These are phyloP conservation scores for Excoecaria cochinchinensis DNA, from an alignment of 345 rosid species.

Conservation along the genomic window DNA sequence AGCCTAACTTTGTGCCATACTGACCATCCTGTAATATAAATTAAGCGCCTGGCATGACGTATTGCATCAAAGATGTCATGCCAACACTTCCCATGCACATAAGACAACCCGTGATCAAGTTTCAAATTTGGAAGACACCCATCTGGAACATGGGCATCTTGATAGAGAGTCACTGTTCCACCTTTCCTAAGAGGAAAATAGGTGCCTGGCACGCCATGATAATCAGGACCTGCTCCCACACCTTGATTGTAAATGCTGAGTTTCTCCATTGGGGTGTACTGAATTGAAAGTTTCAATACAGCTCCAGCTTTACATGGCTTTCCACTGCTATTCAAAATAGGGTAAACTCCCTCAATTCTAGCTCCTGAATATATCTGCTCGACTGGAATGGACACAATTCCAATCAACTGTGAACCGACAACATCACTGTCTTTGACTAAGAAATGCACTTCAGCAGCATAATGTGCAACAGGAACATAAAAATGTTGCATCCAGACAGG, in stretches of 20 bases:
- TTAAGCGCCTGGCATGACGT: conserved; percentile 68
- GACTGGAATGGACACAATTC: conserved; percentile 75
- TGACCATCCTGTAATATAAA: conserved; percentile 96
- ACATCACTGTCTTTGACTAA: conserved; percentile 86
- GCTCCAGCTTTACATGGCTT: conserved; percentile 90
- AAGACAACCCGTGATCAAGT: conserved; percentile 63
- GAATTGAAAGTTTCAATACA: conserved; percentile 60
- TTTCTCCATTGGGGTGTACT: conserved; percentile 65
- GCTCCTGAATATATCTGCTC: conserved; percentile 63
- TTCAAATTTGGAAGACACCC: conserved; percentile 61
- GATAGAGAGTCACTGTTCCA: conserved; percentile 79
- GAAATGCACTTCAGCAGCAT: conserved; percentile 81
- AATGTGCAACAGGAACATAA: conserved; percentile 83
- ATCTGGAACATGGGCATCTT: conserved; percentile 93
- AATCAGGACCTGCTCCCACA: conserved; percentile 84
- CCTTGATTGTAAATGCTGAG: conserved; percentile 68
- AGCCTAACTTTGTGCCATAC: conserved; percentile 88
- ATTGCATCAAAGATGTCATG: conserved; percentile 79
- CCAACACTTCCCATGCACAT: conserved; percentile 91
- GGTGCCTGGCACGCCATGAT: conserved; percentile 85
- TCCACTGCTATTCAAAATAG: conserved; percentile 53
- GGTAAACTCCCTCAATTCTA: conserved; percentile 65
- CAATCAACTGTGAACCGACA: conserved; percentile 81
- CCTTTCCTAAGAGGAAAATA: conserved; percentile 92
- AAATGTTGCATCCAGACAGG: conserved; percentile 92